Conservation (phyloP, 2,329 filamentous ascomycete species). For the Thelonectria rubi region DNA sequence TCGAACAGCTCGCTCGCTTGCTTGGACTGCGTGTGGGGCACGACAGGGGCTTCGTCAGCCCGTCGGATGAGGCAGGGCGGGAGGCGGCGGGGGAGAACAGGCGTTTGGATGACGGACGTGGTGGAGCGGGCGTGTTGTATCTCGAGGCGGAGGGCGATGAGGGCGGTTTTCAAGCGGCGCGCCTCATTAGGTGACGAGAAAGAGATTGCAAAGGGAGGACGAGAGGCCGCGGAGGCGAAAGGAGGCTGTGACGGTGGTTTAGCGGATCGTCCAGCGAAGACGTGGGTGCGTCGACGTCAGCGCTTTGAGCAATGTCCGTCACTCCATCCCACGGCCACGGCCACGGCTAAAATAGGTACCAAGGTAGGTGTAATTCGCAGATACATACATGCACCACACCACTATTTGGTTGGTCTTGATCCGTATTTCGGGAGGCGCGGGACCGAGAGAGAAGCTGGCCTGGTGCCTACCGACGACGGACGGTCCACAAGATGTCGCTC, state of each 20-base stretch:
- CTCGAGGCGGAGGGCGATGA: constrained; percentile 22
- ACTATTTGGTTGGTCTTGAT: constrained; percentile 8
- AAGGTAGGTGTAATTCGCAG: constrained; percentile 4
- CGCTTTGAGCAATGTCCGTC: constrained; percentile 46
- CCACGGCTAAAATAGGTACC: constrained; percentile 11
- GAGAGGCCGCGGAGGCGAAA: constrained; percentile 32
- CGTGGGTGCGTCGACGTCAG: constrained; percentile 59
- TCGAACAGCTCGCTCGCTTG: constrained; percentile 42
- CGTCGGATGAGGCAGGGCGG: constrained; percentile 37
- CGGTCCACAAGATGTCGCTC: constrained; percentile 22
- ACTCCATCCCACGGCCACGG: constrained; percentile 31
- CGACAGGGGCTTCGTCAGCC: constrained; percentile 46
- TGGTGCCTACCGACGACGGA: constrained; percentile 31
- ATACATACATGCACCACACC: constrained; percentile 16
- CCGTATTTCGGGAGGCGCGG: constrained; percentile 15
- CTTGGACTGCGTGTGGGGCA: constrained; percentile 40
- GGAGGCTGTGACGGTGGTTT: constrained; percentile 45
- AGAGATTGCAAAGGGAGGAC: constrained; percentile 34
- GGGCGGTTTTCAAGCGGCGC: constrained; percentile 25
- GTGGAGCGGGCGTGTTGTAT: constrained; percentile 29
- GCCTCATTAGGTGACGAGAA: constrained; percentile 7
- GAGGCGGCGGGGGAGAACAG: constrained; percentile 33
- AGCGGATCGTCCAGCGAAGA: constrained; percentile 45
- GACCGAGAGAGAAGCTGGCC: constrained; percentile 7
- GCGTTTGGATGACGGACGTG: constrained; percentile 31